Evolutionary conservation across 1,284 basidiomycete species (phyloP).

Genomic region (Ceratobasidium sp.): DNA sequence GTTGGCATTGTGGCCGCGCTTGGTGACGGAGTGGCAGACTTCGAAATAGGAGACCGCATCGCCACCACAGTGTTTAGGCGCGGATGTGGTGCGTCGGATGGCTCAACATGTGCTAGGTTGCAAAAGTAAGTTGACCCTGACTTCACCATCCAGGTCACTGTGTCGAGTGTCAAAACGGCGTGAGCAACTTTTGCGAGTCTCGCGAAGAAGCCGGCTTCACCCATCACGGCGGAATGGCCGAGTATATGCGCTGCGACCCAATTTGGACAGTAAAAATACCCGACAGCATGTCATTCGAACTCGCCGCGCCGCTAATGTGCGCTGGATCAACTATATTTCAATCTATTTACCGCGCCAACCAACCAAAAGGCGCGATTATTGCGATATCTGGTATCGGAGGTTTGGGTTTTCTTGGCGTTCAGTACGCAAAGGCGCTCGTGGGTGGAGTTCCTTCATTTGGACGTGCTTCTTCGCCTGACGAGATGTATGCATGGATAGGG

Average conservation of each 20-base stretch:
- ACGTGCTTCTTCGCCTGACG: not conserved
- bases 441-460: not conserved
- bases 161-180: constrained; percentile 26
- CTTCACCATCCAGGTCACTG: constrained; percentile 14
- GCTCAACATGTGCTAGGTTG: not conserved
- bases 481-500: constrained; percentile 36
- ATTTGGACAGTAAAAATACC: constrained; percentile 42
- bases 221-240: constrained; percentile 39
- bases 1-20: constrained; percentile 39
- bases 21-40: constrained; percentile 31
- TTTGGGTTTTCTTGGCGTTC: constrained; percentile 42
- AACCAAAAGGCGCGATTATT: constrained; percentile 40
- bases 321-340: constrained; percentile 44
- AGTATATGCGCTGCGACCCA: constrained; percentile 41
- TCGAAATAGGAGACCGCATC: constrained; percentile 31
- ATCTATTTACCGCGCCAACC: constrained; percentile 32
- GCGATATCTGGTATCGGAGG: constrained; percentile 45
- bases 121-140: not conserved
- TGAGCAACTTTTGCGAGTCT: constrained; percentile 27
- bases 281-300: constrained; percentile 42
- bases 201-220: constrained; percentile 29
- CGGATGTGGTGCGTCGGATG: constrained; percentile 6
- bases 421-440: constrained; percentile 44
- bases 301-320: constrained; percentile 45
- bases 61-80: constrained; percentile 21